Conservation (phyloP, 148 eudicot species). For the Pharnaceum exiguum region DNA sequence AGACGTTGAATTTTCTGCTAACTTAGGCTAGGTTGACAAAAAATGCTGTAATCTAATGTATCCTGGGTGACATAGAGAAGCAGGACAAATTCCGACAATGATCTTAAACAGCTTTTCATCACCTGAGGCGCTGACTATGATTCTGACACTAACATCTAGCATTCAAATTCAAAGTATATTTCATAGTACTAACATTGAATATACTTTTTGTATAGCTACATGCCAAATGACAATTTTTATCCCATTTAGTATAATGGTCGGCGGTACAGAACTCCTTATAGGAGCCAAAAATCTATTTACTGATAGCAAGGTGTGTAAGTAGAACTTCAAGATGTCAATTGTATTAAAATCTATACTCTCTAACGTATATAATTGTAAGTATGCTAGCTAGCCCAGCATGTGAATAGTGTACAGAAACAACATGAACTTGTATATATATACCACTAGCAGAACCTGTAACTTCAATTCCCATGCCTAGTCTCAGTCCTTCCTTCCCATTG, state of each 20-base stretch:
- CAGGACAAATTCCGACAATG: not conserved
- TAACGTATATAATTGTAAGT: too few species aligned
- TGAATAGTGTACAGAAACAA: not conserved
- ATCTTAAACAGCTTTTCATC: not conserved
- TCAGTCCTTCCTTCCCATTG: not conserved
- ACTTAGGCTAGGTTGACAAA: too few species aligned
- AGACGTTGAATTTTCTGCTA: too few species aligned
- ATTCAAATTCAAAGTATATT: constrained; percentile 19
- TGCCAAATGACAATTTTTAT: not conserved
- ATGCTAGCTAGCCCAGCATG: too few species aligned
- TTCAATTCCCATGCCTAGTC: constrained; percentile 6
- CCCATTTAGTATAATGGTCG: constrained; percentile 1
- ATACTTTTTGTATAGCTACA: not conserved
- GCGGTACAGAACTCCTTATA: not conserved
- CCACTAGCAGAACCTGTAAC: constrained; percentile 1
- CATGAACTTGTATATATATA: not conserved
- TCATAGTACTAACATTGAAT: not conserved
- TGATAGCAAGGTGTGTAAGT: constrained; percentile 3
- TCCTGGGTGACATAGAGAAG: too few species aligned
- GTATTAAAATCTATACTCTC: not conserved
- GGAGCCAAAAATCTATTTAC: constrained; percentile 12
- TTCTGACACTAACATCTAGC: not conserved
- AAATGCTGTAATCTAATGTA: not conserved
- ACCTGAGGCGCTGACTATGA: not conserved
- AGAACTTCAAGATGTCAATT: not conserved